Conservation (phyloP, 306 rosid species). For the Prunus mume region DNA sequence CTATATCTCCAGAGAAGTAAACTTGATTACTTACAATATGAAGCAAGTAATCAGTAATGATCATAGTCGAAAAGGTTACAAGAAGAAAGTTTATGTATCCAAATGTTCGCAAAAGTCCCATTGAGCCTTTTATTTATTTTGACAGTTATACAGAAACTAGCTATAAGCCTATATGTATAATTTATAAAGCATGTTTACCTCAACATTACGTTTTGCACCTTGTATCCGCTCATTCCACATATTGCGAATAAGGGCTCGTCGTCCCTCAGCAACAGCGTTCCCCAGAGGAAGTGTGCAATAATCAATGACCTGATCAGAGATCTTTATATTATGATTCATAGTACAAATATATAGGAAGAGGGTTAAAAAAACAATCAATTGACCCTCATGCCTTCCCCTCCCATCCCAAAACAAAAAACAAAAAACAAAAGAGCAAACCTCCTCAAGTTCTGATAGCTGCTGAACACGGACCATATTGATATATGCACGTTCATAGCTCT, state of each 20-base stretch:
- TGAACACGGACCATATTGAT: constrained; percentile 96
- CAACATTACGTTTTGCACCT: constrained; percentile 92
- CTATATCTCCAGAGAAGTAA: background rate
- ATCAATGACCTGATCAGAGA: constrained; percentile 72
- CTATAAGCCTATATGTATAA: background rate
- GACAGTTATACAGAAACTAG: background rate
- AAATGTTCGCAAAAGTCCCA: background rate
- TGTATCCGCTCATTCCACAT: constrained; percentile 99
- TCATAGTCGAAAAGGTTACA: background rate
- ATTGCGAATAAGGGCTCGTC: constrained; percentile 87
- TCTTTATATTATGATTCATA: background rate
- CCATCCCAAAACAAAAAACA: background rate
- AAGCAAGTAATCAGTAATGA: background rate
- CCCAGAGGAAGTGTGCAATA: constrained; percentile 80
- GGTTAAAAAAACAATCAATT: background rate
- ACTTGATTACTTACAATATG: background rate
- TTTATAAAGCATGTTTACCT: constrained; percentile 46
- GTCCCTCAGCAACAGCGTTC: constrained; percentile 78
- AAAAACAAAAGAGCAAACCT: constrained; percentile 49
- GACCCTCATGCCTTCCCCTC: background rate
- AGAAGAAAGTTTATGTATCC: background rate
- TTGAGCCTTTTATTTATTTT: background rate
- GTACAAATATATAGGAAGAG: background rate
- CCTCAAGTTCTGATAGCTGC: constrained; percentile 94
- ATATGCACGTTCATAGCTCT: constrained; percentile 98